Evolutionary conservation across 2,329 filamentous ascomycete genomes (phyloP).

Genomic region (Diaporthe aspalathi): DNA sequence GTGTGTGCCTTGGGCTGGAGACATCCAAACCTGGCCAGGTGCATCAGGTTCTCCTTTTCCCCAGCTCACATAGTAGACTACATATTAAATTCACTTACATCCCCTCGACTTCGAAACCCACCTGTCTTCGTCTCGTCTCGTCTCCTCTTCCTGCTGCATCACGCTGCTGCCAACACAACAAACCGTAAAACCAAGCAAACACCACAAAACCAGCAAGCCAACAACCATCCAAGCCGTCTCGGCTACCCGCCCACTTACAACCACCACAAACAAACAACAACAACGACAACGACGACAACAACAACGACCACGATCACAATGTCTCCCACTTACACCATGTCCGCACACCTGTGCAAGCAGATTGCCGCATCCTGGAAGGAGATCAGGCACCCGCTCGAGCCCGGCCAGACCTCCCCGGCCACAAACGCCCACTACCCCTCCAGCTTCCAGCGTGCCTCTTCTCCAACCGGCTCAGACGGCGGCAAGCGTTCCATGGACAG

Average conservation of each 20-base stretch:
- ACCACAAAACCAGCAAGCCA: background rate
- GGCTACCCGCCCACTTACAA: background rate
- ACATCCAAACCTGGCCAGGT: slow-evolving; percentile 11
- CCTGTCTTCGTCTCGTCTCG: background rate
- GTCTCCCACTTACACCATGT: slow-evolving; percentile 71
- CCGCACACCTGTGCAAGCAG: slow-evolving; percentile 70
- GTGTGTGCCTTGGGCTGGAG: slow-evolving; percentile 6
- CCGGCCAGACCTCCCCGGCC: slow-evolving; percentile 42
- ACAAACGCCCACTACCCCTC: slow-evolving; percentile 43
- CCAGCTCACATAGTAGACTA: too few relatives aligned
- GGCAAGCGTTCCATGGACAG: slow-evolving; percentile 62
- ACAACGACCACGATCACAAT: too few relatives aligned
- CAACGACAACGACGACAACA: too few relatives aligned
- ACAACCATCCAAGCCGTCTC: background rate
- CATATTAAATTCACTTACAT: slow-evolving; percentile 28
- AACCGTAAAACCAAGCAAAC: background rate
- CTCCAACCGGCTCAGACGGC: slow-evolving; percentile 44
- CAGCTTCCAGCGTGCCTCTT: slow-evolving; percentile 51
- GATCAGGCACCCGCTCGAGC: slow-evolving; percentile 52
- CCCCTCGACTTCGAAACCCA: background rate
- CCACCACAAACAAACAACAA: slow-evolving; percentile 39
- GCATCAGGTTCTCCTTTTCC: slow-evolving; percentile 23
- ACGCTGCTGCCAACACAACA: background rate
- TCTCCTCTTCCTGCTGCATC: slow-evolving; percentile 5
- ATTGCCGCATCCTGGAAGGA: slow-evolving; percentile 70